Evolutionary conservation across 1,139 yeast genomes (phyloP), one percentile per base, ranked within the genome.

Genomic region (Insectozyma bohioensis): DNA sequence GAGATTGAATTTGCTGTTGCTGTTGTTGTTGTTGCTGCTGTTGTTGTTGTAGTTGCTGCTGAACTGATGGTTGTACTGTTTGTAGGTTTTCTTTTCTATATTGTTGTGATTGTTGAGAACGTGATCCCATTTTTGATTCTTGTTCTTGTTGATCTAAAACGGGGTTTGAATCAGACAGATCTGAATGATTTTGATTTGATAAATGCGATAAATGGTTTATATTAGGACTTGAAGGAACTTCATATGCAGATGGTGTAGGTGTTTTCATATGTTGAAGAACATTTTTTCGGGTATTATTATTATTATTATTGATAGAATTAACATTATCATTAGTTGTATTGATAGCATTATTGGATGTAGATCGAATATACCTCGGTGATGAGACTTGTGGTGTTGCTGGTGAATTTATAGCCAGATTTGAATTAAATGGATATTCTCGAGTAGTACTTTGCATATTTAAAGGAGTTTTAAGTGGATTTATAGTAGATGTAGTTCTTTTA

Each of bases 171-270:
- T 64, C 73, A 1, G 71, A 61, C 69, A 63, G 70, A 44, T 67
- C 72, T 6, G 68, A 62, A 29, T 61, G 55, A 42, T 63, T 63
- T 34, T 58, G 66, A 10, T 47, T 56, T 5, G 61, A 49, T 11
- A 47, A 31, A 36, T 49, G 47, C 20, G 63, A 49, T 37, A 55
- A 45, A n/a, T 52, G 58, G 38, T 58, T 58, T 19, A 52, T 53
- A 33, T 53, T 61, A 10, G 75, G 74, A 39, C 68, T 61, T 13
- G 64, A 57, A 3, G 75, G 75, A 9, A 67, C 60, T 21, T 67
- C 74, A 46, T 63, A 67, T 10, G 66, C 49, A 11, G 71, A 59
- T 12, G 71, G 71, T 0, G 73, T 63, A 2, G 74, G 72, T 9
- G 74, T 67, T 35, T 63, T 63, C 38, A 46, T 51, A 16, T 37